Evolutionary conservation across 1,139 yeast species (phyloP).

Genomic region (Kodamaea alishanica): DNA sequence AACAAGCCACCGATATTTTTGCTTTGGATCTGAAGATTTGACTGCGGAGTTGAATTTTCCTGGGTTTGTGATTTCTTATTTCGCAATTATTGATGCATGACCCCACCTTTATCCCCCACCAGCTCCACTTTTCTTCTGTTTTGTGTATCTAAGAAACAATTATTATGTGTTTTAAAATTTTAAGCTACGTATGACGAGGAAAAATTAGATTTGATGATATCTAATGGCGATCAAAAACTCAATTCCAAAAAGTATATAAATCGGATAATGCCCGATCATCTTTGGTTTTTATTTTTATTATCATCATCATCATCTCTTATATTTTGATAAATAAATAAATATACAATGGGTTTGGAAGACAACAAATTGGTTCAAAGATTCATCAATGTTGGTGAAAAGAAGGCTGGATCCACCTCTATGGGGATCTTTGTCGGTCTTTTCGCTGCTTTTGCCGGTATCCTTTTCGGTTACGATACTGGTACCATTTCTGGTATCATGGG

Average conservation of each 20-base stretch:
- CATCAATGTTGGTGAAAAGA: slow-evolving; percentile 40
- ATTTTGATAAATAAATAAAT: slow-evolving; percentile 6
- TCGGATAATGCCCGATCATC: slow-evolving; percentile 4
- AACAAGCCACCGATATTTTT: too few relatives aligned
- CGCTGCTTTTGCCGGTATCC: slow-evolving; percentile 64
- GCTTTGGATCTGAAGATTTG: too few relatives aligned
- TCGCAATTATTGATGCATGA: too few relatives aligned
- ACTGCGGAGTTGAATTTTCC: too few relatives aligned
- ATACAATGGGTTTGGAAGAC: slow-evolving; percentile 39
- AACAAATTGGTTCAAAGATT: slow-evolving; percentile 27
- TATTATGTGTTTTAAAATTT: too few relatives aligned
- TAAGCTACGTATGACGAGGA: too few relatives aligned
- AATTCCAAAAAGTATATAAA: slow-evolving; percentile 7
- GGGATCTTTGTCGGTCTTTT: slow-evolving; percentile 46
- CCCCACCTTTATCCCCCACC: too few relatives aligned
- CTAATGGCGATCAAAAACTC: neutral
- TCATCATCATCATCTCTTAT: slow-evolving; percentile 4
- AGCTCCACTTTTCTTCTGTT: too few relatives aligned
- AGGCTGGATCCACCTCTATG: slow-evolving; percentile 47
- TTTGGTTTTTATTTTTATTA: neutral
- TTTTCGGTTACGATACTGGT: slow-evolving; percentile 78
- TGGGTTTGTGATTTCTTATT: too few relatives aligned
- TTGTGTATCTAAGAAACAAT: too few relatives aligned
- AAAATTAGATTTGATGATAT: too few relatives aligned
- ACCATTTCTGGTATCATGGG: slow-evolving; percentile 75